Evolutionary conservation across 1,139 yeast genomes (phyloP).

Genomic region (Yamadazyma mexicana): DNA sequence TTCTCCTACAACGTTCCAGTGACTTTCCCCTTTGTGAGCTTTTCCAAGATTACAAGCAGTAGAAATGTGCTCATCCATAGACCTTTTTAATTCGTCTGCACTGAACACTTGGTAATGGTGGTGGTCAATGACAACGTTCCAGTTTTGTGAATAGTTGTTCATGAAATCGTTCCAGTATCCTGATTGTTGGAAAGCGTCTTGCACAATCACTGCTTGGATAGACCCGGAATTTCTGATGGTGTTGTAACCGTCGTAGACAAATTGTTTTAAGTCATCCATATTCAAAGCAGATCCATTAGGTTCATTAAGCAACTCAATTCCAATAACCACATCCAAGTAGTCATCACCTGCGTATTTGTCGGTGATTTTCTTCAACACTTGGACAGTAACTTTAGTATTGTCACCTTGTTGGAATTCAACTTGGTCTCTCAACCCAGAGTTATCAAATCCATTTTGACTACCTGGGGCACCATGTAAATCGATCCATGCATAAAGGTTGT

Average conservation of each 20-base stretch:
- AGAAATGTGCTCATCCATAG: constrained; percentile 60
- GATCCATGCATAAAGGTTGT: constrained; percentile 77
- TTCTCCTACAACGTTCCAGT: constrained; percentile 85
- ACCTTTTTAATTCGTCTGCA: constrained; percentile 54
- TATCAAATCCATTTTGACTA: constrained; percentile 96
- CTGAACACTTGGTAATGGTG: constrained; percentile 91
- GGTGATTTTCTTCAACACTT: constrained; percentile 45
- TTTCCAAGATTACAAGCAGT: constrained; percentile 66
- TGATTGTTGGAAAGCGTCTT: constrained; percentile 69
- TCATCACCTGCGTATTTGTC: constrained; percentile 66
- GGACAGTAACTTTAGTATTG: constrained; percentile 53
- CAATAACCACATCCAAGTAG: constrained; percentile 72
- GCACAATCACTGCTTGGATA: constrained; percentile 56
- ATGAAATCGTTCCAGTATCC: constrained; percentile 63
- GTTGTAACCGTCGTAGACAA: constrained; percentile 56
- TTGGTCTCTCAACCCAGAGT: constrained; percentile 80
- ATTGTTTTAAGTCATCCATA: constrained; percentile 57
- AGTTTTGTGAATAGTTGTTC: constrained; percentile 38
- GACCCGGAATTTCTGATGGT: constrained; percentile 49
- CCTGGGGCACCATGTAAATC: constrained; percentile 97
- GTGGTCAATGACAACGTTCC: constrained; percentile 81
- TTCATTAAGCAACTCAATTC: constrained; percentile 85
- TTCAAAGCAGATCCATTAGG: constrained; percentile 75
- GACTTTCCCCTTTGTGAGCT: constrained; percentile 50
- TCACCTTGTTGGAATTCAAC: constrained; percentile 53